phyloP scores from a whole-genome alignment of 495 filamentous ascomycete genomes.

The Aspergillus kassunensis region DNA sequence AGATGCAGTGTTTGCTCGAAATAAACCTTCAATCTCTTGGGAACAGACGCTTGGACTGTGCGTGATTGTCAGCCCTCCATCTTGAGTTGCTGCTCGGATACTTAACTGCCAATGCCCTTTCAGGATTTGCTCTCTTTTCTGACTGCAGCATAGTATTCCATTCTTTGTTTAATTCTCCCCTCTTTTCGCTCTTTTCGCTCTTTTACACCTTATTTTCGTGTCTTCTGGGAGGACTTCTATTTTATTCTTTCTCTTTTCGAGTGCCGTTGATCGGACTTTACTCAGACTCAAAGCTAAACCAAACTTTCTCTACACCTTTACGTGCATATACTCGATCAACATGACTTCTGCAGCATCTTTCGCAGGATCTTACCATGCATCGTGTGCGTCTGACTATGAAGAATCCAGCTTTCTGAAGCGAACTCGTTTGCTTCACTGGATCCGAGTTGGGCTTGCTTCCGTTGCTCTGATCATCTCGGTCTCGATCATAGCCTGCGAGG shows the following conservation, averaged over 20 bases:
- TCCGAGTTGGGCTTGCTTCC: slow-evolving; percentile 34
- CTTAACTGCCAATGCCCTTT: background rate
- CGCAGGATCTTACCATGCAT: slow-evolving; percentile 26
- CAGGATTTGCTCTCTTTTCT: background rate
- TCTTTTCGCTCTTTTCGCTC: slow-evolving; percentile 8
- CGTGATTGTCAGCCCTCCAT: background rate
- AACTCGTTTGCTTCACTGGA: slow-evolving; percentile 32
- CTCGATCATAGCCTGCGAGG: slow-evolving; percentile 40
- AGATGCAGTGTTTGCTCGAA: slow-evolving; percentile 1
- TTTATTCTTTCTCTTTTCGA: background rate
- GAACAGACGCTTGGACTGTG: background rate
- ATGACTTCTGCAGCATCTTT: slow-evolving; percentile 29
- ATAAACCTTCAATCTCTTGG: slow-evolving; percentile 7
- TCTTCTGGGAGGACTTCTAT: slow-evolving; percentile 19
- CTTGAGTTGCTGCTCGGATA: background rate
- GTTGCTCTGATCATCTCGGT: slow-evolving; percentile 32
- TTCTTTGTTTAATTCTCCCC: background rate
- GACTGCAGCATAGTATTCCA: background rate
- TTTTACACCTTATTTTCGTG: background rate
- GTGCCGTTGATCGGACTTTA: slow-evolving; percentile 5
- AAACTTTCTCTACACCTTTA: background rate
- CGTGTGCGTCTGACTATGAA: slow-evolving; percentile 31
- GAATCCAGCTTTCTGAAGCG: slow-evolving; percentile 38
- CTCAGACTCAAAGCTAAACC: background rate
- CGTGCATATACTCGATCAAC: slow-evolving; percentile 7